Conservation (phyloP, 805 yeast species). For the Pichia membranifaciens region DNA sequence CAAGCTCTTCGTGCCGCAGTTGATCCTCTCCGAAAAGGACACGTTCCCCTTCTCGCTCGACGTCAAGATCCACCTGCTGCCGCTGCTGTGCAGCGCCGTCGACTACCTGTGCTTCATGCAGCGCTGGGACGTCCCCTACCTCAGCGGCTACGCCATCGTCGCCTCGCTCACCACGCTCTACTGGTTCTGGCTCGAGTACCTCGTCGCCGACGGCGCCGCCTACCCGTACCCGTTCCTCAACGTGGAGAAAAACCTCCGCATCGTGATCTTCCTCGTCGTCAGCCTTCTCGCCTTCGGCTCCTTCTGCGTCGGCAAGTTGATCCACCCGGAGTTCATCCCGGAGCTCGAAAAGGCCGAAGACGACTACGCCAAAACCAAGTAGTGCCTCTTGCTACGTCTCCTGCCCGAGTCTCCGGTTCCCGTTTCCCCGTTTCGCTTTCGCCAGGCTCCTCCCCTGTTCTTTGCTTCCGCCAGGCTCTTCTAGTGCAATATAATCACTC, state of each 20-base stretch:
- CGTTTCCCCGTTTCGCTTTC: too few relatives aligned
- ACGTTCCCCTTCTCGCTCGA: slow-evolving; percentile 48
- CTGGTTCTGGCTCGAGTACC: slow-evolving; percentile 45
- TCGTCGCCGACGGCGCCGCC: slow-evolving; percentile 40
- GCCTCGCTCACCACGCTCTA: slow-evolving; percentile 39
- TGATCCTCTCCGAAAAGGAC: slow-evolving; percentile 38
- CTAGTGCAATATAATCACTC: too few relatives aligned
- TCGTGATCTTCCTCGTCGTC: slow-evolving; percentile 44
- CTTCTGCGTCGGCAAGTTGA: slow-evolving; percentile 20
- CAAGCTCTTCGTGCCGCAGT: slow-evolving; percentile 42
- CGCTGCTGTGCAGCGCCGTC: slow-evolving; percentile 42
- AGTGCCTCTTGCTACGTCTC: too few relatives aligned
- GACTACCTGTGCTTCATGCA: slow-evolving; percentile 54
- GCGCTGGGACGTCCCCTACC: slow-evolving; percentile 32
- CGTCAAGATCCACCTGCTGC: slow-evolving; percentile 54
- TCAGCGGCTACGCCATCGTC: slow-evolving; percentile 37
- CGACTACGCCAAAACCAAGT: not conserved
- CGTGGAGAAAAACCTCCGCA: slow-evolving; percentile 40
- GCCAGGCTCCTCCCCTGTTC: too few relatives aligned
- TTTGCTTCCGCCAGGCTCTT: too few relatives aligned
- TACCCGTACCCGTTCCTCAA: slow-evolving; percentile 70
- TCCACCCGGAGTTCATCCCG: slow-evolving; percentile 16
- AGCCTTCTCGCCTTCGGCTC: slow-evolving; percentile 32
- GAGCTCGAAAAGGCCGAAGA: slow-evolving; percentile 12
- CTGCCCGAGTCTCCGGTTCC: too few relatives aligned